A percentile compares a stretch with the other conserved stretches of the same genome.
phyloP scores from a whole-genome alignment of 192 early-diverging fungal species.

The Phlyctochytrium bullatum region DNA sequence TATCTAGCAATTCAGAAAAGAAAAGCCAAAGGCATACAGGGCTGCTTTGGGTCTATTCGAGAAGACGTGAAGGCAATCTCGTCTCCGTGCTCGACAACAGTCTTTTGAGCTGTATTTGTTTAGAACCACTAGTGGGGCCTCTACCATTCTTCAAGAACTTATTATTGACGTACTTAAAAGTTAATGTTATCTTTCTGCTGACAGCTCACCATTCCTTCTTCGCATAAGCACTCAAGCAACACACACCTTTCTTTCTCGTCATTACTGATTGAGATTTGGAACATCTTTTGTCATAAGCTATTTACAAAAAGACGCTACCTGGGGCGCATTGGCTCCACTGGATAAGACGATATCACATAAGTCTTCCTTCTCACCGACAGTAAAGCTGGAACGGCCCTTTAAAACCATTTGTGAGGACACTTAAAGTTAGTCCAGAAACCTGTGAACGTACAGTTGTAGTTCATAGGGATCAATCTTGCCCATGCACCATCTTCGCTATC shows the following conservation, averaged over 20 bases:
- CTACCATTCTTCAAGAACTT: slow-evolving; percentile 13
- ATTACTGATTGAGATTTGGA: slow-evolving; percentile 1
- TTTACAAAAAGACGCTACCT: too few species aligned
- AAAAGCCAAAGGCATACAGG: not conserved
- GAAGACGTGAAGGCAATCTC: slow-evolving; percentile 14
- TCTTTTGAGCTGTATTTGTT: slow-evolving; percentile 14
- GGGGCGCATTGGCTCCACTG: not conserved
- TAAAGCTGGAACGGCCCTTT: not conserved
- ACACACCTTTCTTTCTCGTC: not conserved
- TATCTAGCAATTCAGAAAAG: slow-evolving; percentile 4
- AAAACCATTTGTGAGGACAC: not conserved
- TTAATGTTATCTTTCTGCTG: not conserved
- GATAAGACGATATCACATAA: not conserved
- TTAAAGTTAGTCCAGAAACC: not conserved
- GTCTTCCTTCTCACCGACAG: not conserved
- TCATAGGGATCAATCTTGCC: not conserved
- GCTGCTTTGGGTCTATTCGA: not conserved
- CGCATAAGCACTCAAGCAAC: slow-evolving; percentile 19
- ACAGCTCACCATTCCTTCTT: slow-evolving; percentile 9
- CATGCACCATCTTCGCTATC: not conserved
- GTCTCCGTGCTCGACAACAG: slow-evolving; percentile 19
- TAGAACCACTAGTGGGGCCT: not conserved
- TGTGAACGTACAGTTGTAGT: not conserved
- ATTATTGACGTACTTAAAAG: slow-evolving; percentile 18
- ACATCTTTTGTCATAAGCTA: not conserved